A percentile compares a stretch with the other conserved stretches of the same genome.
These are phyloP conservation scores for Eucalyptus erythrocorys DNA, from an alignment of 345 rosid genomes.

Conservation along the genomic window DNA sequence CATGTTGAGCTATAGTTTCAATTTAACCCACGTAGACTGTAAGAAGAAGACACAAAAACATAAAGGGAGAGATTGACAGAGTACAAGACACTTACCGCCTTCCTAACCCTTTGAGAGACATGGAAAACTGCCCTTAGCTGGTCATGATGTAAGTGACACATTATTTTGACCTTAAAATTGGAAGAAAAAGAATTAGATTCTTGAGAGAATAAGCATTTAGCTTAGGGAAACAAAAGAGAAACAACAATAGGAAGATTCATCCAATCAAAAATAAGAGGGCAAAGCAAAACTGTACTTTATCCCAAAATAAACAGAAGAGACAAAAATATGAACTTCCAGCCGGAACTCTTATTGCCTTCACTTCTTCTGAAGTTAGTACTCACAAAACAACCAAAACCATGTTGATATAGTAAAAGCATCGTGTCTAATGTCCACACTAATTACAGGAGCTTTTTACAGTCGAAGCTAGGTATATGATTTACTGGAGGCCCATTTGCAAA, in stretches of 20 bases:
- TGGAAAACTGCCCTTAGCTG: conserved; percentile 85
- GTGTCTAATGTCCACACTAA: background rate
- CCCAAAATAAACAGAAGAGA: background rate
- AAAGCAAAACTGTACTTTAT: background rate
- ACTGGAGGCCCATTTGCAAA: background rate
- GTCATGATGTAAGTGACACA: conserved; percentile 93
- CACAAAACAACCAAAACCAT: background rate
- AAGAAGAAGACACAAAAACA: background rate
- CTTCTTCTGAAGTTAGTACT: background rate
- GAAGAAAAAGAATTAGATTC: background rate
- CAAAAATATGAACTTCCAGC: background rate
- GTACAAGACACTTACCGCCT: conserved; percentile 48
- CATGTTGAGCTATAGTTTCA: background rate
- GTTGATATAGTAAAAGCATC: background rate
- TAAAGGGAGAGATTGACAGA: background rate
- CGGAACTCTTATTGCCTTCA: background rate
- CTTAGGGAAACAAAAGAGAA: background rate
- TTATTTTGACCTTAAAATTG: conserved; percentile 58
- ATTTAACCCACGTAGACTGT: background rate
- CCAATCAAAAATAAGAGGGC: background rate
- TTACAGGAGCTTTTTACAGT: background rate
- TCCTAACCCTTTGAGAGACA: conserved; percentile 69
- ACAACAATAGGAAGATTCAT: background rate
- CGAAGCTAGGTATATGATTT: background rate
- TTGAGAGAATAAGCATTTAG: background rate